These are phyloP conservation scores for Trichoderma gamsii DNA, from an alignment of 495 filamentous ascomycete genomes.

Conservation along the genomic window DNA sequence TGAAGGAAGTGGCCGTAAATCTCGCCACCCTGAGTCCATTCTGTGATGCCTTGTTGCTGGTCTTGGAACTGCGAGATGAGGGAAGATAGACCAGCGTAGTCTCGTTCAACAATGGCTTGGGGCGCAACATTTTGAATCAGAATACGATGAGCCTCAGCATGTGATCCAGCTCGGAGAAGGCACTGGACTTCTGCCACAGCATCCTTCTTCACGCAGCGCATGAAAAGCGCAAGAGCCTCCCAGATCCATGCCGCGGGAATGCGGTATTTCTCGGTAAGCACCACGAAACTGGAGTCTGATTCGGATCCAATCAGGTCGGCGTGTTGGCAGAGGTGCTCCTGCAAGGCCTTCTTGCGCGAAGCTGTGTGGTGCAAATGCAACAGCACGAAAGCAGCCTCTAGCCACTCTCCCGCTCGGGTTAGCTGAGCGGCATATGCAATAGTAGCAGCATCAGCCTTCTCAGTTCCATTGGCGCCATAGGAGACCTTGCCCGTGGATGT, in stretches of 20 bases:
- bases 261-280: conserved; percentile 50
- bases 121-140: conserved; percentile 70
- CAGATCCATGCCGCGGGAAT: conserved; percentile 69
- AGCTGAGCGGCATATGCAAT: conserved; percentile 65
- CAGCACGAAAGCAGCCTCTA: conserved; percentile 61
- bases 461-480: conserved; percentile 30
- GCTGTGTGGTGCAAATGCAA: conserved; percentile 60
- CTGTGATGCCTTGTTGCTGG: conserved; percentile 34
- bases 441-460: conserved; percentile 58
- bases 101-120: conserved; percentile 63
- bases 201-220: conserved; percentile 58
- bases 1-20: conserved; percentile 72
- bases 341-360: conserved; percentile 56
- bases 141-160: conserved; percentile 70
- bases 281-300: conserved; percentile 49
- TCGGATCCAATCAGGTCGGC: conserved; percentile 43
- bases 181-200: conserved; percentile 57
- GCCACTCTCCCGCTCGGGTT: conserved; percentile 54
- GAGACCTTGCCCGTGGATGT: conserved; percentile 41
- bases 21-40: conserved; percentile 70
- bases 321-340: conserved; percentile 59
- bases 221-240: conserved; percentile 71
- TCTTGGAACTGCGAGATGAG: conserved; percentile 62
- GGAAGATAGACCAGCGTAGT: conserved; percentile 56
- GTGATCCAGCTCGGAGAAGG: conserved; percentile 62